Evolutionary conservation across 208 protist genomes (phyloP).

Genomic region (Acanthamoeba culbertsoni): DNA sequence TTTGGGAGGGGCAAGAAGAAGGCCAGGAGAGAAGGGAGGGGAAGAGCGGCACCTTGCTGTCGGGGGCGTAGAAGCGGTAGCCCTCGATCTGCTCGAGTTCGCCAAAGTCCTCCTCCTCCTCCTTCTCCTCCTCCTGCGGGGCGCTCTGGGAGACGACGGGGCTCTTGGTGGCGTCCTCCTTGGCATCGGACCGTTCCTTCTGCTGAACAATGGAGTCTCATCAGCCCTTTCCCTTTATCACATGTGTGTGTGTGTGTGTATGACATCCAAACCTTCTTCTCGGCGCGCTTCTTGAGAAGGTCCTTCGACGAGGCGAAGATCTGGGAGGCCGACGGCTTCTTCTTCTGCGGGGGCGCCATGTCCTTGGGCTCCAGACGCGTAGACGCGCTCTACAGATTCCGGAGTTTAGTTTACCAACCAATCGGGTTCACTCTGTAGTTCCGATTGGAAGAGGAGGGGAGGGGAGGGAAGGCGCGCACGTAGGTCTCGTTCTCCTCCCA

Average conservation of each 20-base stretch:
- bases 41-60: no score
- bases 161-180: not conserved
- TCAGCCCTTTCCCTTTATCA: no score
- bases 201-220: no score
- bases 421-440: no score
- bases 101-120: conserved; percentile 47
- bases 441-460: not conserved
- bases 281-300: not conserved
- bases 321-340: conserved; percentile 17
- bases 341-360: conserved; percentile 16
- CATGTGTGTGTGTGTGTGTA: no score
- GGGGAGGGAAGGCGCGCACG: not conserved
- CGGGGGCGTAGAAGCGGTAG: not conserved
- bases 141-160: not conserved
- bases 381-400: not conserved
- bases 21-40: no score
- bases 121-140: not conserved
- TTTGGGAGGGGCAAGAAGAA: no score
- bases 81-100: not conserved
- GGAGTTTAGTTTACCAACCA: no score
- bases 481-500: conserved; percentile 34
- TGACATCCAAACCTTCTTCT: no score
- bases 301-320: conserved; percentile 14
- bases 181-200: no score
- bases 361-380: conserved; percentile 47